Evolutionary conservation across 805 yeast genomes (phyloP), one percentile per base, ranked within the genome.

Genomic region (Priceomyces fermenticarens): DNA sequence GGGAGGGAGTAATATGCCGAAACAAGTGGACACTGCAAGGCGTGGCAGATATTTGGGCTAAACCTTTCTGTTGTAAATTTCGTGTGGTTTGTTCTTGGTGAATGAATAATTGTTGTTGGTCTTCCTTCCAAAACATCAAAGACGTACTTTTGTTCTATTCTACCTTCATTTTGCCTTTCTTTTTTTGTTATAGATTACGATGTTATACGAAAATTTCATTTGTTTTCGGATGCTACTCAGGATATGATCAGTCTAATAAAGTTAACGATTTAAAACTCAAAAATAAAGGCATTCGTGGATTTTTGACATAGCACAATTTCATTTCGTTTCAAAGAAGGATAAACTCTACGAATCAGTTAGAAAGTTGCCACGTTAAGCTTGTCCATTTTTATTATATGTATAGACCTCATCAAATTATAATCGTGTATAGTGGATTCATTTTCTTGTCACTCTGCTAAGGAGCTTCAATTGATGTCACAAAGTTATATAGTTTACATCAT

Each of bases 341-440:
- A 32, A 14, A 17, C 35, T 12, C n/a, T 11, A 32, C 35, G 4
- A 8, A 14, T 35, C 30, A 16, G 11, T 36, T 26, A n/a, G 32
- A 29, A 25, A 29, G 5, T 28, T 36, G 11, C 14, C 39, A 20
- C 35, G 13, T 17, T 15, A 23, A 32, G 14, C 12, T 4, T 16
- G 17, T 31, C 31, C 35, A 39, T 12, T 35, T 28, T 35, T 39
- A 34, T 39, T 35, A 30, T 39, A 39, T 34, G 42, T 39, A 39
- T 39, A 39, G 42, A 39, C 38, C 36, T 35, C 36, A 36, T 38
- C 25, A 39, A 35, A 39, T 30, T 33, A 33, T 39, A 34, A 30
- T 30, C 35, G 35, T 39, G 27, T 35, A 39, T 39, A 35, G 38
- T 25, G 26, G 17, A 30, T 30, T 39, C 34, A 33, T 36, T 28